Conservation (phyloP, 441 rosid species). For the Biscutella laevigata region DNA sequence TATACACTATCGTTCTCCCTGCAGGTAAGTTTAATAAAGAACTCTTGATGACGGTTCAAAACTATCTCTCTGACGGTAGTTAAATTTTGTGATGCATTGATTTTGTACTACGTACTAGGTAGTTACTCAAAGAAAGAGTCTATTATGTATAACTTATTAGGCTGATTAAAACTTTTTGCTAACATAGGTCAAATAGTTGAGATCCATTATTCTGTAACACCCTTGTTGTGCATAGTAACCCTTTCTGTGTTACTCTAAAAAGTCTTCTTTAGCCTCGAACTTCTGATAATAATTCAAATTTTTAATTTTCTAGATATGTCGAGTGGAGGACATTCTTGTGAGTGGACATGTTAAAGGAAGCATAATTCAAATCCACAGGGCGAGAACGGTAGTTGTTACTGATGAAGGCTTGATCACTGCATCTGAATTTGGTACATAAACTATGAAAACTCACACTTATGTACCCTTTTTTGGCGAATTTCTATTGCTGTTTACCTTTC, state of each 20-base stretch:
- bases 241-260: conserved; percentile 3
- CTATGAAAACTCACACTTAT: conserved; percentile 3
- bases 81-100: conserved; percentile 12
- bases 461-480: neutral
- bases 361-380: conserved; percentile 88
- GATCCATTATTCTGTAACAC: neutral
- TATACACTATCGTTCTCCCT: conserved; percentile 85
- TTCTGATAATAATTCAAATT: neutral
- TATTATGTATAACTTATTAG: neutral
- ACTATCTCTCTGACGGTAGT: neutral
- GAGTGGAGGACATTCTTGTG: conserved; percentile 94
- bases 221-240: neutral
- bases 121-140: conserved; percentile 3
- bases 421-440: conserved; percentile 67
- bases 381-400: conserved; percentile 71
- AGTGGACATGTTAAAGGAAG: conserved; percentile 83
- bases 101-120: neutral
- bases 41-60: no score
- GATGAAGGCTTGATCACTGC: conserved; percentile 67
- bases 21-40: conserved; percentile 48
- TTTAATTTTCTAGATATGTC: conserved; percentile 57
- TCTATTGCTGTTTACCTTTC: conserved; percentile 5
- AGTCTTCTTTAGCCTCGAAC: neutral
- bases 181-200: conserved; percentile 5
- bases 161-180: conserved; percentile 8